phyloP scores from a whole-genome alignment of 768 basidiomycete genomes.

The Baorangia bicolor region DNA sequence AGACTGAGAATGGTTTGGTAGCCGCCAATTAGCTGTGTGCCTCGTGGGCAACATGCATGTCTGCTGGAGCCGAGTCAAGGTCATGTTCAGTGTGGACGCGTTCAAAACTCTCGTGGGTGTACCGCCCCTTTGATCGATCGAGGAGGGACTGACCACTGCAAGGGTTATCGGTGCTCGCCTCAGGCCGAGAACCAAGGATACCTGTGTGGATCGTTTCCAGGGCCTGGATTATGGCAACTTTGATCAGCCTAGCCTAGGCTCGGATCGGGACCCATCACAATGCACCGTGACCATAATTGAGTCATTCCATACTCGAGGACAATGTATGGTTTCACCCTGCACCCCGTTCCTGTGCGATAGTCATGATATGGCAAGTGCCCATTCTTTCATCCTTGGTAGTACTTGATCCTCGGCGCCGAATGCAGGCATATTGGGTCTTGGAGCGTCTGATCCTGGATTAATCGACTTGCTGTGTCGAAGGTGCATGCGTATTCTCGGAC shows the following conservation, averaged over 20 bases:
- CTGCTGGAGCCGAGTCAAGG: not conserved
- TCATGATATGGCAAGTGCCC: not conserved
- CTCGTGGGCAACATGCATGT: slow-evolving; percentile 22
- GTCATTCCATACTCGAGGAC: not conserved
- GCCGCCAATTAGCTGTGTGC: not conserved
- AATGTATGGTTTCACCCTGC: not conserved
- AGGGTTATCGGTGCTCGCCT: not conserved
- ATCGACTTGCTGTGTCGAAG: not conserved
- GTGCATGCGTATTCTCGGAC: not conserved
- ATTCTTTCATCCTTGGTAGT: not conserved
- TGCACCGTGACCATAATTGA: not conserved
- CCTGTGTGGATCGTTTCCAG: not conserved
- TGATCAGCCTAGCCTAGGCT: too few relatives aligned
- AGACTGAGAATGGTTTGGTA: not conserved
- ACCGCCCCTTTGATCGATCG: slow-evolving; percentile 8
- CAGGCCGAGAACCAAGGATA: too few relatives aligned
- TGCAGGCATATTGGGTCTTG: not conserved
- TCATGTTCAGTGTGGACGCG: not conserved
- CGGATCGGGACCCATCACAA: too few relatives aligned
- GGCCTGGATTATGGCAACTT: not conserved
- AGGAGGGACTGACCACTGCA: not conserved
- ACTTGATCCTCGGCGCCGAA: not conserved
- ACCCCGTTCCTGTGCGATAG: not conserved
- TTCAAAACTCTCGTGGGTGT: slow-evolving; percentile 12
- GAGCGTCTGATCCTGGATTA: not conserved